Conservation (phyloP, 2,329 filamentous ascomycete species). For the Sporothrix brunneoviolacea region DNA sequence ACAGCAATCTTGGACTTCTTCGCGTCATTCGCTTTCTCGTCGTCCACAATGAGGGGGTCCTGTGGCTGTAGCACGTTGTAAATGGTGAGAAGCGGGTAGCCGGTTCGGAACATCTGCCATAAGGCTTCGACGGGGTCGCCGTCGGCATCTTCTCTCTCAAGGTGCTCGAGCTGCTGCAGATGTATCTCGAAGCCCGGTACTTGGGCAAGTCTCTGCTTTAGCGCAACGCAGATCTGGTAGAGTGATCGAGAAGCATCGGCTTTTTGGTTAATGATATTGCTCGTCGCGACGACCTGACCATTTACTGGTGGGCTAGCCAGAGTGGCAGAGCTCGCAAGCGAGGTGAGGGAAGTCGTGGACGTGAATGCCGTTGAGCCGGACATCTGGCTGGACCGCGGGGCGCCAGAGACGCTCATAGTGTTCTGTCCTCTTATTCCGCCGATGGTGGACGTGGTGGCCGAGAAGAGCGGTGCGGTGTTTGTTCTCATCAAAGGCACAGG, state of each 20-base stretch:
- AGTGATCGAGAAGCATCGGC: conserved; percentile 87
- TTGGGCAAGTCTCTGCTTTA: conserved; percentile 73
- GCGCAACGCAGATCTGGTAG: conserved; percentile 87
- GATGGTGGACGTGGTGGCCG: conserved; percentile 35
- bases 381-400: conserved; percentile 52
- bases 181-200: conserved; percentile 78
- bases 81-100: conserved; percentile 76
- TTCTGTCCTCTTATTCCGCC: conserved; percentile 37
- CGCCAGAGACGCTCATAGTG: conserved; percentile 45
- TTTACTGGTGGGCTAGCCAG: conserved; percentile 36
- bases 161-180: conserved; percentile 62
- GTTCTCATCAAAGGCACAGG: conserved; percentile 52
- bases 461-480: conserved; percentile 51
- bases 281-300: conserved; percentile 65
- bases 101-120: conserved; percentile 80
- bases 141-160: conserved; percentile 54
- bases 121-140: conserved; percentile 83
- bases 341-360: conserved; percentile 46
- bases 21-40: conserved; percentile 50
- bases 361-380: conserved; percentile 53
- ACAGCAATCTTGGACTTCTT: conserved; percentile 82
- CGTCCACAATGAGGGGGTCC: conserved; percentile 61
- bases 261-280: conserved; percentile 96
- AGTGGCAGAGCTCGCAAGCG: conserved; percentile 40
- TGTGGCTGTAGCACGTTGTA: conserved; percentile 78